Base-by-base conservation (phyloP, 2,329 filamentous ascomycete genomes). In the Herpotrichia juniperi region DNA sequence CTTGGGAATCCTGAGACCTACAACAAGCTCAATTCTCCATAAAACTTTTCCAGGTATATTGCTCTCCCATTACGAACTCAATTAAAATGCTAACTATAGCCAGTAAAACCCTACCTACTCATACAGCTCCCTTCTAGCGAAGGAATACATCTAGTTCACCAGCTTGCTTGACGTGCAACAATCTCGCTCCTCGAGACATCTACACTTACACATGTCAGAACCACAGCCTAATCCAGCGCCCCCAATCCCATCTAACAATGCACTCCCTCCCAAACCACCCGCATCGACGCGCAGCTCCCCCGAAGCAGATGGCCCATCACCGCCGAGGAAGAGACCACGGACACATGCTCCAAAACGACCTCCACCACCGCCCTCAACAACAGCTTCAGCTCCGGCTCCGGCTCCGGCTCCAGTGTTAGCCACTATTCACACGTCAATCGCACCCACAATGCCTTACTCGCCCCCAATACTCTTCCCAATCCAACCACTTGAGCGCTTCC, bases 401-500 rank as follows among this genome's bases (percentile, higher is more conserved):
- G 26, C 25, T 21, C 44, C 12, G n/a, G n/a, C n/a, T n/a, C n/a
- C n/a, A n/a, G n/a, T n/a, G n/a, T n/a, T n/a, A n/a, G n/a, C n/a
- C 16, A 34, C 8, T n/a, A 34, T 34, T 7, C 37, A 19, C 14
- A 22, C 37, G 25, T n/a, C 34, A 6, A 21, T n/a, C 34, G 16
- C 34, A 32, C 9, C n/a, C 31, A 35, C 46, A n/a, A 50, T 57
- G 9, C 12, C 24, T 30, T 24, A 28, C 19, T 21, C 42, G 6
- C 44, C 40, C 14, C 43, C 39, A 25, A 16, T 44, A 7, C 58
- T 57, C 25, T 72, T 72, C 53, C 53, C 59, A 4, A 63, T 72
- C 32, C 64, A 72, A 30, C 68, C 68, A 1, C 54, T 72, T n/a
- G 47, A 64, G 16, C 69, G 67, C 43, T 73, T 73, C 37, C 64